Conservation (phyloP, 2,329 filamentous ascomycete species). For the Pseudogymnoascus sp. region DNA sequence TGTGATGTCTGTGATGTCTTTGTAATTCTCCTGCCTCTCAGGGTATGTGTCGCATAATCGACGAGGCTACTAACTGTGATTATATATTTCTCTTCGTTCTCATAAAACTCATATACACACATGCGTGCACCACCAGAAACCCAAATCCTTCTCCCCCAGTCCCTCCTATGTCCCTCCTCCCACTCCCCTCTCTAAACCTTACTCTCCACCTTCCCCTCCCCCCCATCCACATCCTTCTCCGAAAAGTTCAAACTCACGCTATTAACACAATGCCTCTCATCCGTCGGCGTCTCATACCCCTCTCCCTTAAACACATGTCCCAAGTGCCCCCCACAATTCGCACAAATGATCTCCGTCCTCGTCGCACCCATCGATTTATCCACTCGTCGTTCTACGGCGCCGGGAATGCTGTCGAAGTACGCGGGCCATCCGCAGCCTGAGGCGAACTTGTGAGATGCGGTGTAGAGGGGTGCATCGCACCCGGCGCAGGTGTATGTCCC, state of each 20-base stretch:
- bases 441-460: conserved; percentile 88
- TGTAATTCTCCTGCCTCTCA: too few species aligned
- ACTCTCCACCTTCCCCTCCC: conserved; percentile 29
- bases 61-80: background rate
- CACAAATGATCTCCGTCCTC: conserved; percentile 88
- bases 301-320: conserved; percentile 92
- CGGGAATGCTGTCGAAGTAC: conserved; percentile 92
- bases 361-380: conserved; percentile 74
- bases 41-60: too few species aligned
- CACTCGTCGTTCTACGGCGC: conserved; percentile 74
- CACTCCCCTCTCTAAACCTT: conserved; percentile 28
- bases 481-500: conserved; percentile 85
- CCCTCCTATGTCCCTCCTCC: background rate
- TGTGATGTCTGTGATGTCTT: too few species aligned
- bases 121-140: background rate
- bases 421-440: conserved; percentile 97
- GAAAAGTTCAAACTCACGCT: conserved; percentile 79
- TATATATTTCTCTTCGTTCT: background rate
- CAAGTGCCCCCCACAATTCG: conserved; percentile 86
- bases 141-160: background rate
- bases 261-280: conserved; percentile 97
- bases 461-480: conserved; percentile 84
- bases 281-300: conserved; percentile 74
- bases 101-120: background rate
- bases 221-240: conserved; percentile 49